phyloP scores from a whole-genome alignment of 73 alveolate species.

The Chromera velia region DNA sequence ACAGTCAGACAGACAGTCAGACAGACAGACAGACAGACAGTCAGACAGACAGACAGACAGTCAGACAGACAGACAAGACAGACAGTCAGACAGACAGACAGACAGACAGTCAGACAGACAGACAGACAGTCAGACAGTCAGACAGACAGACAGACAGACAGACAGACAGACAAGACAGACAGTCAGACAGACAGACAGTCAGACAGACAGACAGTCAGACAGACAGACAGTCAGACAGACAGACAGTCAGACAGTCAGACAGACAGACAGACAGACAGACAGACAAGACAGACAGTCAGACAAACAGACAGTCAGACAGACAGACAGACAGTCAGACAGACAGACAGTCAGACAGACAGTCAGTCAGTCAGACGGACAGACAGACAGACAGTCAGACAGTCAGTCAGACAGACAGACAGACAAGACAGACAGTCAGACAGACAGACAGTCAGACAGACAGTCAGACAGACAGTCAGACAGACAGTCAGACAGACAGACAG shows the following conservation, averaged over 20 bases:
- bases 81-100: background rate
- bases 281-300: too few species aligned
- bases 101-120: background rate
- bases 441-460: background rate
- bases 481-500: background rate
- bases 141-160: background rate
- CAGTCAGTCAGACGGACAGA: too few species aligned
- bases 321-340: background rate
- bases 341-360: background rate
- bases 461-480: background rate
- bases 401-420: background rate
- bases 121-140: background rate
- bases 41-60: too few species aligned
- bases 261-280: slow-evolving; percentile 1
- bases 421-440: too few species aligned
- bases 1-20: too few species aligned
- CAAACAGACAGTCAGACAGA: background rate
- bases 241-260: background rate
- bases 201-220: background rate
- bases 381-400: background rate
- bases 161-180: too few species aligned
- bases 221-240: slow-evolving; percentile 1
- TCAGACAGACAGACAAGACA: too few species aligned
- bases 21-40: too few species aligned
- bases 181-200: too few species aligned